These are phyloP conservation scores for Discostella stelligera DNA, from an alignment of 352 stramenopile species.

Conservation along the genomic window DNA sequence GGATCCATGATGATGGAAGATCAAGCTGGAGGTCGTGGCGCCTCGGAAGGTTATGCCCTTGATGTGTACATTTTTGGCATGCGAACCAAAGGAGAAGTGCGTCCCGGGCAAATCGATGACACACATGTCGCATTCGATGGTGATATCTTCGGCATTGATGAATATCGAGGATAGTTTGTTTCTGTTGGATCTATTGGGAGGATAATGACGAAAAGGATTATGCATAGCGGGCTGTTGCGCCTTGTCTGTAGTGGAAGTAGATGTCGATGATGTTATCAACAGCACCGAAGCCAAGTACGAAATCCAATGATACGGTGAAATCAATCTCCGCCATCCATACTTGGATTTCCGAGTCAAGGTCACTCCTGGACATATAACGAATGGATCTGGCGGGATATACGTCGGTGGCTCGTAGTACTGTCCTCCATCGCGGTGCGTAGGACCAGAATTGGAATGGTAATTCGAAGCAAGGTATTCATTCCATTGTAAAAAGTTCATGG, in stretches of 20 bases:
- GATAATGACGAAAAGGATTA: neutral
- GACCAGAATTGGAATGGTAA: neutral
- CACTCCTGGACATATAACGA: slow-evolving; percentile 69
- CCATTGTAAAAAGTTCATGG: slow-evolving; percentile 61
- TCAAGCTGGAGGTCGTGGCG: slow-evolving; percentile 52
- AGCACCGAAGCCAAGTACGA: slow-evolving; percentile 24
- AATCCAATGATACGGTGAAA: slow-evolving; percentile 8
- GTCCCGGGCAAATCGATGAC: slow-evolving; percentile 54
- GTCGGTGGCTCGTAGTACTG: slow-evolving; percentile 3
- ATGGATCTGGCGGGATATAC: slow-evolving; percentile 49
- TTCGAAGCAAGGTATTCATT: slow-evolving; percentile 56
- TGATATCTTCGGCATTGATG: slow-evolving; percentile 69
- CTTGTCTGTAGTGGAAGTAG: neutral
- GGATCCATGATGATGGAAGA: slow-evolving; percentile 68
- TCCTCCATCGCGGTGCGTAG: neutral
- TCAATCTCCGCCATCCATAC: neutral
- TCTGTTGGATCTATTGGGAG: slow-evolving; percentile 13
- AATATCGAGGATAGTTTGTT: slow-evolving; percentile 41
- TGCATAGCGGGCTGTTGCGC: no score
- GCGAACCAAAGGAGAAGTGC: slow-evolving; percentile 71
- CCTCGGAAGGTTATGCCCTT: slow-evolving; percentile 63
- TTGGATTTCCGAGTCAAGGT: slow-evolving; percentile 32
- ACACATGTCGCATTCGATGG: slow-evolving; percentile 69
- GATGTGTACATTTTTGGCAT: slow-evolving; percentile 66
- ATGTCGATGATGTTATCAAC: neutral